Evolutionary conservation across 768 basidiomycete genomes (phyloP).

Genomic region (Collybia sp.): DNA sequence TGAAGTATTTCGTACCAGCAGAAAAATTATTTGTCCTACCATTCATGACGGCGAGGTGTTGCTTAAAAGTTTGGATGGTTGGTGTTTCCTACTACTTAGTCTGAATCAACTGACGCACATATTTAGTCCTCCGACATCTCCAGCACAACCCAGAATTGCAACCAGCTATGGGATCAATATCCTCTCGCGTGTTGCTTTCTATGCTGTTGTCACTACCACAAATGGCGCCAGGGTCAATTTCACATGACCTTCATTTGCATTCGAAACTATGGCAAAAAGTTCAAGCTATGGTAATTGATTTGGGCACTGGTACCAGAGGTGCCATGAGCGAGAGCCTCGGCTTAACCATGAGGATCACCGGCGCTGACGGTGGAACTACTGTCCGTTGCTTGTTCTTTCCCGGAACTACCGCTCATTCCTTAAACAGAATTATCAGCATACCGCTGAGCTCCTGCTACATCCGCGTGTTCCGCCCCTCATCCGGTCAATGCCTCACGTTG

Average conservation of each 20-base stretch:
- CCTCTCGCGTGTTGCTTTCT: constrained; percentile 53
- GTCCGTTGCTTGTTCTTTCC: constrained; percentile 6
- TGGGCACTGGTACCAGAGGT: constrained; percentile 50
- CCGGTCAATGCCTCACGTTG: constrained; percentile 60
- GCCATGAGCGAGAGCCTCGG: constrained; percentile 59
- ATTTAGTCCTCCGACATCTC: constrained; percentile 43
- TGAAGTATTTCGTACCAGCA: constrained; percentile 54
- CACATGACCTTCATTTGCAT: constrained; percentile 47
- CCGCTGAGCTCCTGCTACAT: constrained; percentile 65
- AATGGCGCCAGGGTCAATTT: constrained; percentile 50
- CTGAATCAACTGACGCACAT: constrained; percentile 1
- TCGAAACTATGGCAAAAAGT: constrained; percentile 38
- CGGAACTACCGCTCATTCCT: not conserved
- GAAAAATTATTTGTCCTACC: constrained; percentile 43
- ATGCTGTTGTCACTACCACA: constrained; percentile 52
- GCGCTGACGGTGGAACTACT: constrained; percentile 7
- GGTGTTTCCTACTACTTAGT: constrained; percentile 7
- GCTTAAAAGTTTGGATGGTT: constrained; percentile 57
- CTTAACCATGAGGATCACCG: constrained; percentile 35
- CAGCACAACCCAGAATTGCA: constrained; percentile 48
- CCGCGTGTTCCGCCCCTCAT: constrained; percentile 77
- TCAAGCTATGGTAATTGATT: constrained; percentile 40
- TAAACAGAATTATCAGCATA: constrained; percentile 20
- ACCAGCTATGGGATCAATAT: constrained; percentile 51
- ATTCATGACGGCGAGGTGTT: constrained; percentile 47